Conservation (phyloP, 2,329 filamentous ascomycete species). For the Trichoderma aggressivum region DNA sequence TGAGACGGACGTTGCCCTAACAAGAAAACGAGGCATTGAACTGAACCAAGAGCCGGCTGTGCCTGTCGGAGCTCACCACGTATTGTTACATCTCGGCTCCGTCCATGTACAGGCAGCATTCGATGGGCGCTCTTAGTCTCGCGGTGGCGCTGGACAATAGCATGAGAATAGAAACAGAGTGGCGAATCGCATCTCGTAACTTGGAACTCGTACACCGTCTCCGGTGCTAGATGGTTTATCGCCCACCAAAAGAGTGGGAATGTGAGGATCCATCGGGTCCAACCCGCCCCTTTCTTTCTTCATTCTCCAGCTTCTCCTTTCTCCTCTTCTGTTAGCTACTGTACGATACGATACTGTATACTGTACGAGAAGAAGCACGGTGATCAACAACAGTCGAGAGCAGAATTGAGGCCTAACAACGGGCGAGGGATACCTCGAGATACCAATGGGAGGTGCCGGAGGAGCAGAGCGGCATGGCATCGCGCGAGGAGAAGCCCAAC, state of each 20-base stretch:
- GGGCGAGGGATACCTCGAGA: background rate
- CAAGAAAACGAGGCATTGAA: background rate
- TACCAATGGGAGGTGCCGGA: background rate
- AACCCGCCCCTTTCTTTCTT: background rate
- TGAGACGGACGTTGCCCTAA: background rate
- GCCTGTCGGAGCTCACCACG: slow-evolving; percentile 12
- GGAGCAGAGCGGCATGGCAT: background rate
- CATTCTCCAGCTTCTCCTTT: slow-evolving; percentile 2
- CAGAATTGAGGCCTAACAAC: background rate
- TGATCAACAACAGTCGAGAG: background rate
- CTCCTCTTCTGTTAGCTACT: background rate
- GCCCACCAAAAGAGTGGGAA: slow-evolving; percentile 2
- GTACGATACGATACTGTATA: background rate
- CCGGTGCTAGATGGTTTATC: background rate
- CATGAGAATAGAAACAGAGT: slow-evolving; percentile 7
- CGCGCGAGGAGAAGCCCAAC: background rate
- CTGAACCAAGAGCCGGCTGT: background rate
- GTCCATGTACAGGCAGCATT: background rate
- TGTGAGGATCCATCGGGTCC: slow-evolving; percentile 8
- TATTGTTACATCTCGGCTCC: background rate
- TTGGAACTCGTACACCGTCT: slow-evolving; percentile 13
- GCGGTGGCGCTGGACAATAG: slow-evolving; percentile 7
- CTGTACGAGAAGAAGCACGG: background rate
- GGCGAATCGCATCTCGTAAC: background rate
- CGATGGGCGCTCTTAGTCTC: background rate